Base-by-base conservation (phyloP, 345 rosid species). In the Citrus maxima region DNA sequence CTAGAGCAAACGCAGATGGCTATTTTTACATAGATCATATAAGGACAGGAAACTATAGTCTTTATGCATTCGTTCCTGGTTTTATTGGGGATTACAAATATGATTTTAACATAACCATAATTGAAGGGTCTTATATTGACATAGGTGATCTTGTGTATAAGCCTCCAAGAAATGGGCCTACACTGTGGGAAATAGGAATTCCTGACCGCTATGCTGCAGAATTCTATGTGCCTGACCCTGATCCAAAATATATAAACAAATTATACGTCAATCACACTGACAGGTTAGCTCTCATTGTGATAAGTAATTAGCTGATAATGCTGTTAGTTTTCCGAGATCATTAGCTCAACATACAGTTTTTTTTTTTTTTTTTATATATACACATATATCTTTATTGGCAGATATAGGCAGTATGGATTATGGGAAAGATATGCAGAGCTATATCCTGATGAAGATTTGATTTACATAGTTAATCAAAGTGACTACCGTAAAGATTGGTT, bases 181-280 rank as follows among this genome's bases (percentile, higher is more conserved):
- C 98, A 0, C 18, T 96, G 83, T 96, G 99, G 99, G 99, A 96
- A 79, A 96, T 96, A 0, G 99, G 99, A 35, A 80, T 86, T 61
- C 97, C 99, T 14, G 97, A 96, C 72, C 88, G 99, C 22, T 79
- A 95, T 28, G 98, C 97, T 8, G 88, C 90, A 37, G 97, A 92
- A 80, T 96, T 92, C 85, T 96, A 89, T 72, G 81, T 95, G 67
- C 97, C 99, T 51, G 93, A 91, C 64, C 95, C 98, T 7, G 70
- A 90, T 66, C 94, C 95, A 2, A 79, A 14, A 16, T 88, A 86
- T 40, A 79, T 85, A 40, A 96, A 94, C 85, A 88, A 82, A 76
- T 88, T 96, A 58, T 94, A 89, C 72, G 60, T 88, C 19, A 85
- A 91, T 75, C 90, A 83, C 62, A 83, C 90, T 16, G 93, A 92